phyloP scores from a whole-genome alignment of 306 rosid genomes.

The Ceratonia siliqua region DNA sequence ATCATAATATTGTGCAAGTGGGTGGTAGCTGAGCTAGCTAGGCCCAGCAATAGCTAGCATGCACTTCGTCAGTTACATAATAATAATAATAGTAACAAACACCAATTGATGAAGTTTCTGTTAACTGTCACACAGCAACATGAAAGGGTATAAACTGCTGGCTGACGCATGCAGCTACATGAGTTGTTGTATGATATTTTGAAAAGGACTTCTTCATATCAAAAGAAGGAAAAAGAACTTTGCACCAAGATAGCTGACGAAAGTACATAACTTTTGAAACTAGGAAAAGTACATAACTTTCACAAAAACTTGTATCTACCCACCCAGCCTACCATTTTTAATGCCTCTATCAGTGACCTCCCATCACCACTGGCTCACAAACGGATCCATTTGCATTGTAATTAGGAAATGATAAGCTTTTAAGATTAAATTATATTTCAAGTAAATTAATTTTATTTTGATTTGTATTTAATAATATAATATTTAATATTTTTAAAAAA shows the following conservation, averaged over 20 bases:
- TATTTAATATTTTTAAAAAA: too few species aligned
- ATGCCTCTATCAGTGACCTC: not conserved
- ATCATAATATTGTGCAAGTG: slow-evolving; percentile 20
- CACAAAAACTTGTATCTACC: not conserved
- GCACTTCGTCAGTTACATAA: not conserved
- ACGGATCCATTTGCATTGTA: too few species aligned
- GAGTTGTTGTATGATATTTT: slow-evolving; percentile 1
- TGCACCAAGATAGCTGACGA: slow-evolving; percentile 1
- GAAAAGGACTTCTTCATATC: too few species aligned
- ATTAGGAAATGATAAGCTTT: too few species aligned
- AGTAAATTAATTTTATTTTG: too few species aligned
- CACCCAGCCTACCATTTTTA: not conserved
- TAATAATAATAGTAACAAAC: too few species aligned
- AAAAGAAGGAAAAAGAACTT: slow-evolving; percentile 17
- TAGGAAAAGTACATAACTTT: not conserved
- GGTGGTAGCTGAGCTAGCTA: not conserved
- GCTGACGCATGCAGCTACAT: slow-evolving; percentile 22
- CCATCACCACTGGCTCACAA: too few species aligned
- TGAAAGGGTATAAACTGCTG: not conserved
- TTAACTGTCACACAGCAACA: slow-evolving; percentile 19
- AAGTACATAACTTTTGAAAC: not conserved
- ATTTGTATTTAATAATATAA: too few species aligned
- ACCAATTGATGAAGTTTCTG: not conserved
- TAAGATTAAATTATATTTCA: too few species aligned
- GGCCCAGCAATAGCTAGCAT: not conserved